Evolutionary conservation across 2,329 filamentous ascomycete species (phyloP), one percentile per base, ranked within the genome.

Genomic region (Simplicillium sp.): DNA sequence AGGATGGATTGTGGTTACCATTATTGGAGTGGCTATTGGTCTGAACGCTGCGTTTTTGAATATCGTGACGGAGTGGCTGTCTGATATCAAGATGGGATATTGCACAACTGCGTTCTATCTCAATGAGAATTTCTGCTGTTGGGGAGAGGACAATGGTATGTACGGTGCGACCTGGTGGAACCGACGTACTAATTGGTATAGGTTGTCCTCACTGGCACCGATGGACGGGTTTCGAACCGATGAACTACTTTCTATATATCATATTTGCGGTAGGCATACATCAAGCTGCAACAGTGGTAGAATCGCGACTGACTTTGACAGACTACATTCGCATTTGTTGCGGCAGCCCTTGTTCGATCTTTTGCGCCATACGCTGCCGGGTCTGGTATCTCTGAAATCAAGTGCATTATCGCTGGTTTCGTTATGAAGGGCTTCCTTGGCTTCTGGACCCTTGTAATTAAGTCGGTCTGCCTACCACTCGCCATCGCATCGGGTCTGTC

Each of bases 361-460:
- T 97, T 92, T 61, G 89, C 92, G 4, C 92, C 92, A 0, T 98
- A 98, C 59, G 92, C 92, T 11, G 92, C 92, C 29, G 92, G 92
- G 13, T 95, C 87, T 11, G 92, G 92, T 33, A 98, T 98, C 44
- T 96, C 88, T 11, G 92, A 98, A 66, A 98, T 98, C 72, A 98
- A 98, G 64, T 95, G 88, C 63, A 97, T 98, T 57, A 95, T 98
- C 56, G 92, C 90, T 4, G 92, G 92, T 3, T 98, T 98, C 58
- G 87, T 97, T 38, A 98, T 98, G 92, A 96, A 97, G 63, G 92
- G 89, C 0, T 98, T 98, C 55, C 73, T 98, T 13, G 88, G 90
- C 15, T 82, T 83, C 52, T 88, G 87, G 77, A 97, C 92, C 5
- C 69, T 98, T 28, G 61, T 92, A 45, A 97, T 98, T 66, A 98